These are phyloP conservation scores for Pestalotiopsis sp. DNA, from an alignment of 2,329 filamentous ascomycete species.

Conservation along the genomic window DNA sequence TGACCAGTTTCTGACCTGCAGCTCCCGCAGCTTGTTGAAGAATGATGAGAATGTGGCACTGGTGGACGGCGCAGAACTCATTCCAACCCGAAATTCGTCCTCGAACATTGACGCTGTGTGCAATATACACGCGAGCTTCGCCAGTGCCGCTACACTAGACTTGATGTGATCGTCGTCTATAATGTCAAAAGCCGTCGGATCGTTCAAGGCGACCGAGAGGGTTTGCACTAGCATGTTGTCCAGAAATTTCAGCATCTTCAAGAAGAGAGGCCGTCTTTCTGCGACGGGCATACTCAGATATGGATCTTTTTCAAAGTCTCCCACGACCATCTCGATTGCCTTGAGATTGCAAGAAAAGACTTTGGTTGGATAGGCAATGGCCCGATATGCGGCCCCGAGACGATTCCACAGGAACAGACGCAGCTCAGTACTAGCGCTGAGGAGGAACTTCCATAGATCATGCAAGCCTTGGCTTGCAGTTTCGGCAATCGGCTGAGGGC, in stretches of 20 bases:
- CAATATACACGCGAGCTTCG: conserved; percentile 70
- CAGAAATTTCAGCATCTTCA: conserved; percentile 76
- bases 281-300: conserved; percentile 59
- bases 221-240: conserved; percentile 75
- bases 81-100: conserved; percentile 80
- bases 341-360: conserved; percentile 84
- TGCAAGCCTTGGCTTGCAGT: conserved; percentile 59
- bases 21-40: conserved; percentile 75
- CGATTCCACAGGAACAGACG: conserved; percentile 87
- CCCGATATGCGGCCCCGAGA: conserved; percentile 84
- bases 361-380: conserved; percentile 83
- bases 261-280: conserved; percentile 67
- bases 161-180: conserved; percentile 78
- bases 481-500: conserved; percentile 45
- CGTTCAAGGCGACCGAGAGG: conserved; percentile 67
- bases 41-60: conserved; percentile 57
- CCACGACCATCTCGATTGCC: conserved; percentile 80
- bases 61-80: conserved; percentile 60
- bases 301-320: conserved; percentile 61
- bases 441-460: conserved; percentile 84
- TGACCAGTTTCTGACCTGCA: conserved; percentile 86
- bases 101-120: conserved; percentile 81
- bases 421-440: conserved; percentile 77
- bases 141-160: conserved; percentile 70
- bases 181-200: conserved; percentile 74